These are phyloP conservation scores for Papilionanthe hybrid DNA, from an alignment of 116 monocot genomes.

Conservation along the genomic window DNA sequence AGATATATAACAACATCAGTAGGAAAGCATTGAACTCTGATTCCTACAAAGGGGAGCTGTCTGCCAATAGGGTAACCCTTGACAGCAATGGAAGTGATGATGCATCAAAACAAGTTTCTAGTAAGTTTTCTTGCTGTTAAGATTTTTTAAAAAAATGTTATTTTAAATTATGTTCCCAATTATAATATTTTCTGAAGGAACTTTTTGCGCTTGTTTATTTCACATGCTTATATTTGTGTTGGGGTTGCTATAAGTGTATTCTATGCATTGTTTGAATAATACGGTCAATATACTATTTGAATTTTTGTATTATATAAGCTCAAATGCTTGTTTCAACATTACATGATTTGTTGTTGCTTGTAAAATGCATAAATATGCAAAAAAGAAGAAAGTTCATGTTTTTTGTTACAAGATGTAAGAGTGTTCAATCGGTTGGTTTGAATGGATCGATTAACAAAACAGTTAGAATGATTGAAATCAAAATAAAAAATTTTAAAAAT, in stretches of 20 bases:
- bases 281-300: not conserved
- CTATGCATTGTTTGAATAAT: conserved; percentile 2
- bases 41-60: conserved; percentile 48
- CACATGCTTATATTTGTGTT: not conserved
- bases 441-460: no score
- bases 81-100: conserved; percentile 17
- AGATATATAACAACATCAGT: conserved; percentile 51
- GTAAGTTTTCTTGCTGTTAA: conserved; percentile 42
- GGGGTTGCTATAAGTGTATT: not conserved
- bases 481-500: no score
- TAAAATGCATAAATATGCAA: no score
- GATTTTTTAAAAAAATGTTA: not conserved
- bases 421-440: no score
- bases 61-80: conserved; percentile 48
- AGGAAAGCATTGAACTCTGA: conserved; percentile 59
- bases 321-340: no score
- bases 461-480: no score
- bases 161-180: not conserved
- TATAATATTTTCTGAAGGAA: not conserved
- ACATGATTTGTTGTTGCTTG: no score
- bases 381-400: no score
- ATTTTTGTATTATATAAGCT: no score
- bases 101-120: conserved; percentile 21
- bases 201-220: not conserved
- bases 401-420: no score